Conservation (phyloP, 257 asterid species). For the Solanum corneliomulleri region DNA sequence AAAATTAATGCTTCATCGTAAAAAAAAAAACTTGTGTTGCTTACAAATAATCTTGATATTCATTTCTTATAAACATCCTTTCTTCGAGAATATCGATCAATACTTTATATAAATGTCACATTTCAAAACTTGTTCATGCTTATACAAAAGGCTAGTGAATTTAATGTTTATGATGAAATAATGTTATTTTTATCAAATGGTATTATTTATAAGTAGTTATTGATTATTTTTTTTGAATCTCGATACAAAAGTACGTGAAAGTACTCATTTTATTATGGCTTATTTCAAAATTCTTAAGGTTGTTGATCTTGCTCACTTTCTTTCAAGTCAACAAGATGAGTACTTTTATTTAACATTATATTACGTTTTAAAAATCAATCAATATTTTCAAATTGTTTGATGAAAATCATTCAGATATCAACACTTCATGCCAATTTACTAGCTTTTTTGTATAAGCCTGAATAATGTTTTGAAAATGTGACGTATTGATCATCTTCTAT, state of each 20-base stretch:
- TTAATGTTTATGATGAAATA: not conserved
- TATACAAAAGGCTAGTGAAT: not conserved
- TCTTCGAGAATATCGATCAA: not conserved
- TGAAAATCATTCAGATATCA: not conserved
- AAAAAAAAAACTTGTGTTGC: too few species aligned
- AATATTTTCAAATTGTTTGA: not conserved
- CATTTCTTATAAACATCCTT: not conserved
- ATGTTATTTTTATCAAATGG: not conserved
- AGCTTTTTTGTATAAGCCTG: not conserved
- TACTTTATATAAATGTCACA: not conserved
- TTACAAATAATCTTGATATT: too few species aligned
- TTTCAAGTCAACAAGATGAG: too few species aligned
- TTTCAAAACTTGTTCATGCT: not conserved
- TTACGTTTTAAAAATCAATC: not conserved
- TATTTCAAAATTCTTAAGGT: too few species aligned
- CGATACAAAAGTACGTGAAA: too few species aligned
- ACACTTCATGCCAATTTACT: not conserved
- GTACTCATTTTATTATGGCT: too few species aligned
- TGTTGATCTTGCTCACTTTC: too few species aligned
- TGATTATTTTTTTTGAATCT: too few species aligned
- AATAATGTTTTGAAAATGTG: not conserved
- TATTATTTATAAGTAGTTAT: not conserved
- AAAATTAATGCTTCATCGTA: too few species aligned
- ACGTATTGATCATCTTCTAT: not conserved
- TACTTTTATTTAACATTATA: too few species aligned